Evolutionary conservation across 2,329 filamentous ascomycete genomes (phyloP).

Genomic region (Fusarium aywerte): DNA sequence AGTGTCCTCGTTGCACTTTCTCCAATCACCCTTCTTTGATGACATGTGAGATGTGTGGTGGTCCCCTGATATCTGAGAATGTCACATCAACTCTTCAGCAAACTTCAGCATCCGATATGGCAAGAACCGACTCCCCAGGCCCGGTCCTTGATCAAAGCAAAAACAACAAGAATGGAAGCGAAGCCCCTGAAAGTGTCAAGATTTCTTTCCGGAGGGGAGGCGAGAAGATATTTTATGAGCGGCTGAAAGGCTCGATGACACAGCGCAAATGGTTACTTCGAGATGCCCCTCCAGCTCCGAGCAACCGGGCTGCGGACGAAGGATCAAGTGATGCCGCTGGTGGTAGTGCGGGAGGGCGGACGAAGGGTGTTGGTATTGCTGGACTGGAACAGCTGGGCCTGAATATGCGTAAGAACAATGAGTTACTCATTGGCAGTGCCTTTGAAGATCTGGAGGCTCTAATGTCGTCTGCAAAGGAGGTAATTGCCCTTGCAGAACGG

Average conservation of each 20-base stretch:
- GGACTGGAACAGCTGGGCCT: constrained; percentile 88
- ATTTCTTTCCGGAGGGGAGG: constrained; percentile 91
- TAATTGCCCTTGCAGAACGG: constrained; percentile 89
- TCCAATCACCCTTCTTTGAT: constrained; percentile 88
- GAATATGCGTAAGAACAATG: constrained; percentile 90
- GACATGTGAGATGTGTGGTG: constrained; percentile 91
- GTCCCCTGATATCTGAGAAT: constrained; percentile 71
- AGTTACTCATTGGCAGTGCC: constrained; percentile 88
- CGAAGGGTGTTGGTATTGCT: constrained; percentile 85
- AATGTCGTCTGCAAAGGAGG: constrained; percentile 97
- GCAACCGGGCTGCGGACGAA: constrained; percentile 55
- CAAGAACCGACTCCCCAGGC: constrained; percentile 79
- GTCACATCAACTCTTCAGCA: constrained; percentile 50
- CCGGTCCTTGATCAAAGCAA: constrained; percentile 66
- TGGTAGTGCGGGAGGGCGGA: constrained; percentile 47
- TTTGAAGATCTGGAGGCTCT: constrained; percentile 97
- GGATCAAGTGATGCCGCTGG: constrained; percentile 46
- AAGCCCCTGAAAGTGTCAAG: constrained; percentile 81
- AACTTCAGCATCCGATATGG: constrained; percentile 51
- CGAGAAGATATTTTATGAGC: constrained; percentile 88
- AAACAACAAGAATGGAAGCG: constrained; percentile 53
- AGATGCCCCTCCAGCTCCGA: constrained; percentile 86
- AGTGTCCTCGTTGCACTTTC: constrained; percentile 92
- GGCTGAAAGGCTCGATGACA: constrained; percentile 85
- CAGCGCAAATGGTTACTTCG: constrained; percentile 97